Evolutionary conservation across 352 stramenopile genomes (phyloP), one percentile per base, ranked within the genome.

Genomic region (Phytophthora europaea): DNA sequence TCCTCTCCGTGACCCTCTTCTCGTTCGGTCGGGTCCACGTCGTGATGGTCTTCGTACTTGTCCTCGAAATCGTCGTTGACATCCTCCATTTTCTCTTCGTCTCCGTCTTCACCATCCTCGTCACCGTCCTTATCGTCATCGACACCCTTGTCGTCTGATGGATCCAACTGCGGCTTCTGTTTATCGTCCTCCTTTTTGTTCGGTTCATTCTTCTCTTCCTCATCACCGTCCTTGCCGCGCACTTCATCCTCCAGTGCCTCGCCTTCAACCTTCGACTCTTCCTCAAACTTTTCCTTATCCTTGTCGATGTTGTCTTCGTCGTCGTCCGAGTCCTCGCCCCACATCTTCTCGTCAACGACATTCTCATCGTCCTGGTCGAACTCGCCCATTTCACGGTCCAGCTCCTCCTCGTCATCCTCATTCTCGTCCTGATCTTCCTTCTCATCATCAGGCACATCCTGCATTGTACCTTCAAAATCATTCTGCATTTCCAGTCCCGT

Each of bases 261-360:
- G 31, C 88, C 83, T 59, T 95, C 81, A 23, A 95, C 83, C 59
- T 93, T 92, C 5, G 88, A 93, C 28, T 96, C 82, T 50, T 98
- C 92, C 67, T 97, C 90, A 65, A 97, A 96, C 66, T 99, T 98
- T 57, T 99, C 95, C 45, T 97, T 97, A 50, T 99, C 95, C 75
- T 99, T 95, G 84, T 99, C 97, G 57, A 99, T 97, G 20, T 95
- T 85, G n/a, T 98, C 89, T 23, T 98, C 90, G 38, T 98, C 88
- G 69, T 98, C 88, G 66, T 98, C 90, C 47, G 93, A 94, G 61
- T 98, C 90, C 36, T 98, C 89, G 16, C 91, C 97, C 98, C 98
- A 99, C 84, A 99, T 96, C 83, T 99, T 99, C 83, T 99, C 98
- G 74, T 99, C 98, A 31, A 99, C 97, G 18, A 99, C 97, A 67